Evolutionary conservation across 2,329 filamentous ascomycete genomes (phyloP).

Genomic region (Trichoderma citrinoviride): DNA sequence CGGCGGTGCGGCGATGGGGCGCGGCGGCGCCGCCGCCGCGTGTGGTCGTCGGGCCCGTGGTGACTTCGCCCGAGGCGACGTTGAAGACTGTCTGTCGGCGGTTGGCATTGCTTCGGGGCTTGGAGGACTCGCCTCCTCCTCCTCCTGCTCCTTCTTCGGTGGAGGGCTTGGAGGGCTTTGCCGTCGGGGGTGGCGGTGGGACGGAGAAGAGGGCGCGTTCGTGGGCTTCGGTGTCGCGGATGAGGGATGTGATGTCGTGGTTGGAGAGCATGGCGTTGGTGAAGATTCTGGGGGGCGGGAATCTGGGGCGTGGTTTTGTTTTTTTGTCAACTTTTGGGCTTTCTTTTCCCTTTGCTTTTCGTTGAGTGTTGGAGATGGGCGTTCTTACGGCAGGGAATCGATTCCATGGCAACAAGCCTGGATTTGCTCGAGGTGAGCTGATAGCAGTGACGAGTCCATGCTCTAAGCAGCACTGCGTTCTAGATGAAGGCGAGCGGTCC

Average conservation of each 20-base stretch:
- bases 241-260: constrained; percentile 89
- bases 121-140: neutral
- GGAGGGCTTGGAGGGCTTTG: constrained; percentile 19
- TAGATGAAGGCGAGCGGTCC: neutral
- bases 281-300: constrained; percentile 89
- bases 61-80: constrained; percentile 61
- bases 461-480: neutral
- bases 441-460: constrained; percentile 49
- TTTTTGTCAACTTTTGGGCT: neutral
- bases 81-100: constrained; percentile 66
- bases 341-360: neutral
- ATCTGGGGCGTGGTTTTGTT: constrained; percentile 49
- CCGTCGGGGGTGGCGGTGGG: constrained; percentile 60
- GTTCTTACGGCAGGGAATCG: constrained; percentile 66
- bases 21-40: constrained; percentile 26
- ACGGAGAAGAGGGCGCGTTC: constrained; percentile 94
- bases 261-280: constrained; percentile 86
- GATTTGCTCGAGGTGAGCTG: constrained; percentile 74
- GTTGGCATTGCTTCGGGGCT: constrained; percentile 28
- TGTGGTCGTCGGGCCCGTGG: constrained; percentile 49
- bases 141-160: neutral
- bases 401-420: constrained; percentile 73
- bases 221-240: constrained; percentile 91
- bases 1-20: constrained; percentile 73
- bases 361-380: no score